Base-by-base conservation (phyloP, 2,329 filamentous ascomycete genomes). In the Graphilbum fragrans region DNA sequence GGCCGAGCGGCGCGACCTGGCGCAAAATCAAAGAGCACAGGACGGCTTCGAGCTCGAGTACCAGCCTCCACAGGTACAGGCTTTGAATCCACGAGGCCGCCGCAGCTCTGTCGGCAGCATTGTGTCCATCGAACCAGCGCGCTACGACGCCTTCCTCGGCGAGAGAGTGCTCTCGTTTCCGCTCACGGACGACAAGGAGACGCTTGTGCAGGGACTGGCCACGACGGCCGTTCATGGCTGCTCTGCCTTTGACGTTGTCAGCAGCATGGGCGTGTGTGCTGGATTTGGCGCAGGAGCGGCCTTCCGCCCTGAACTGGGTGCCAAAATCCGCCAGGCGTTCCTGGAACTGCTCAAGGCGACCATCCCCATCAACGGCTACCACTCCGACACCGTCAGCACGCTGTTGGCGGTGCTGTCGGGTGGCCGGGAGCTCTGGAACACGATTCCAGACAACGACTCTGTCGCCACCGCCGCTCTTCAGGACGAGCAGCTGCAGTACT, bases 271-370 rank as follows among this genome's bases (percentile, higher is more conserved):
- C 7, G 52, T 55, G 1, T 61, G 61, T 22, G 54, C 73, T 18
- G 71, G 72, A 0, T 56, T 61, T 10, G 64, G 65, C 2, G 55
- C 61, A 20, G 55, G 59, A 25, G 67, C 66, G 4, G 66, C 66
- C 36, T 69, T 77, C 53, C 63, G 70, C 17, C 58, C 64, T 2
- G 61, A 77, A 21, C 69, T 82, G 7, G 73, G 75, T 35, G 73
- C 77, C 33, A 72, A 76, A 47, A 69, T 82, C 52, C 75, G 84
- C 21, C 57, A 71, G 22, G 65, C 72, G 9, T 74, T 90, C 37
- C 63, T 90, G 29, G 80, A 86, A 46, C 66, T 92, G 11, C 64
- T 92, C 35, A 78, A 80, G 45, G 71, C 76, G 31, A 79, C 77
- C 14, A 70, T 81, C 39, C 68, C 74, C 4, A 68, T 80, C 32